Evolutionary conservation across 345 rosid genomes (phyloP), one percentile per base, ranked within the genome.

Genomic region (Brassica nigra): DNA sequence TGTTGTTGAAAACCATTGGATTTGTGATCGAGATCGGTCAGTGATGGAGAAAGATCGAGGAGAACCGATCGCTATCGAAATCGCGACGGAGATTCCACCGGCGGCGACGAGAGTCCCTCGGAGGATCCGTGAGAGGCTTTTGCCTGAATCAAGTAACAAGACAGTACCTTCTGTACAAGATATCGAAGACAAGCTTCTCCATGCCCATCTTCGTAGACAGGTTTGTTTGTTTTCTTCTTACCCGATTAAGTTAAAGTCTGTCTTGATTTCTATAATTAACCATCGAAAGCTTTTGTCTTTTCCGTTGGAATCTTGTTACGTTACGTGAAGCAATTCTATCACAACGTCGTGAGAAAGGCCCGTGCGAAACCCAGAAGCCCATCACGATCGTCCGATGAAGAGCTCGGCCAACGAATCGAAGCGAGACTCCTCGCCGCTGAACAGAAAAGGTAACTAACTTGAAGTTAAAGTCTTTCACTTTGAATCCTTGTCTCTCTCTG

Each of bases 351-450:
- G 54, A 91, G 90, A 70, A 95, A 93, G 88, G 99, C 99, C 28
- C 88, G 95, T 18, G 86, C 89, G 4, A 95, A 90, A 83, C 97
- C 87, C 2, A 87, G 90, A 86, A 95, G 98, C 80, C 96, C 98
- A 7, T 85, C 89, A 73, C 91, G 90, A 70, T 87, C 93, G 20
- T 75, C 79, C 2, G 99, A 93, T 79, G 99, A 92, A 71, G 88
- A 95, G 70, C 97, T 86, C 65, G 90, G 91, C 47, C 98, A 95
- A 72, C 92, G 98, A n/a, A 95, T 95, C 78, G 98, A 95, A 76
- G 97, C 99, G 0, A 93, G 86, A 83, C 98, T 95, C 78, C 90
- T 83, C 67, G 98, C 99, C 33, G 99, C 99, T 18, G 95, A 90
- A 85, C 92, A 85, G 82, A 95, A 95, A 81, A 89, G 99, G 99